A percentile compares a stretch with the other conserved stretches of the same genome.
These are phyloP conservation scores for Talaromyces funiculosus DNA, from an alignment of 2,329 filamentous ascomycete species.

Conservation along the genomic window DNA sequence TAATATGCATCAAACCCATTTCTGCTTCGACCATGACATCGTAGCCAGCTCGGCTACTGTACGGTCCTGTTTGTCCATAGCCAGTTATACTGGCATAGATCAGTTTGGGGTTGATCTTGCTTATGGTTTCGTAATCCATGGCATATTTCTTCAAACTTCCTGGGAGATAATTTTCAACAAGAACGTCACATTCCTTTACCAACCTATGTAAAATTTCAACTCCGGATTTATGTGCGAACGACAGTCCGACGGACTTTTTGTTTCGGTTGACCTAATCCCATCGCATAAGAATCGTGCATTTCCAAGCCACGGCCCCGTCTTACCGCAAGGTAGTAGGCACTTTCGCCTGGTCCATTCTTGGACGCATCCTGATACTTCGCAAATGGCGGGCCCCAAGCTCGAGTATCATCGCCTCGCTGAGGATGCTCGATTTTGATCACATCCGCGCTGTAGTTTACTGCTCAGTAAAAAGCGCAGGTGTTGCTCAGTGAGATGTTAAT, in stretches of 20 bases:
- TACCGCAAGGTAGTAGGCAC: constrained; percentile 89
- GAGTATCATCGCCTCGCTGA: constrained; percentile 81
- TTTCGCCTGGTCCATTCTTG: constrained; percentile 69
- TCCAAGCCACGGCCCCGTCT: constrained; percentile 18
- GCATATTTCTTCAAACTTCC: constrained; percentile 83
- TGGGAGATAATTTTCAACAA: constrained; percentile 96
- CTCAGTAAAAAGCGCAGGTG: constrained; percentile 10
- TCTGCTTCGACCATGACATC: constrained; percentile 99
- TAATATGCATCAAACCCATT: constrained; percentile 98
- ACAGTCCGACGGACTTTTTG: constrained; percentile 88
- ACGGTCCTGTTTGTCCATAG: constrained; percentile 92
- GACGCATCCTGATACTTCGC: constrained; percentile 63
- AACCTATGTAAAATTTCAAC: constrained; percentile 83
- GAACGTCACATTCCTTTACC: constrained; percentile 76
- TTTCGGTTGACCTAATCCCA: constrained; percentile 76
- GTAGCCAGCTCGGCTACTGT: constrained; percentile 81
- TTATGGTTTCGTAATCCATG: constrained; percentile 79
- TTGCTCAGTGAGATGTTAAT: not conserved
- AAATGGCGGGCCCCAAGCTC: constrained; percentile 95
- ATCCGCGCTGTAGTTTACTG: constrained; percentile 63
- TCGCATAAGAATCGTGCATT: not conserved
- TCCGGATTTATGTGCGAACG: constrained; percentile 78
- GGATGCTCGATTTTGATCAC: constrained; percentile 98
- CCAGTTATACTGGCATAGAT: constrained; percentile 97
- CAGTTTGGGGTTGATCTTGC: constrained; percentile 73